Evolutionary conservation across 148 eudicot species (phyloP), one percentile per base, ranked within the genome.

Genomic region (Chenopodium suecicum): DNA sequence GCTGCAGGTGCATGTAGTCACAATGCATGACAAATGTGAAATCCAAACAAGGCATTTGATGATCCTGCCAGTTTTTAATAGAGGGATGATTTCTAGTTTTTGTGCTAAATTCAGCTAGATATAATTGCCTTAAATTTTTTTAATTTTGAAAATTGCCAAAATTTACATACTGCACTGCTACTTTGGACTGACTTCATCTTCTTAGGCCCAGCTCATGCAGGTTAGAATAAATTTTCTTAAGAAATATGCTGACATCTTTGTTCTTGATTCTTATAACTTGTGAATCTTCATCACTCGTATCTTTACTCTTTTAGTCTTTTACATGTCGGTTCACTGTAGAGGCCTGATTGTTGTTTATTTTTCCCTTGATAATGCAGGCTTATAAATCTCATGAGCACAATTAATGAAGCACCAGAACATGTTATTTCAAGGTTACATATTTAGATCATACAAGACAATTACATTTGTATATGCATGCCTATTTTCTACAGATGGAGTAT

Each of bases 401-500:
- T 71, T 34, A 82, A 67, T 70, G 82, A 84, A 73, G 80, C 63
- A 70, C 78, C 75, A 79, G 85, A 80, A 48, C 73, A 75, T 81
- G 46, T 81, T 34, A 56, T 85, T 80, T 83, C 85, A 52, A 91
- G 96, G 98, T 89, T 48, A 50, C 58, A 79, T 78, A 34, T 34
- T 50, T 29, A 54, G 66, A 66, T 34, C 75, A 56, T 20, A 25
- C n/a, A 11, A 23, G 77, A 16, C 20, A 46, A 76, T 62, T 60
- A 70, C 77, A 60, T 32, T n/a, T 63, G 62, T 48, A 23, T 23
- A n/a, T 72, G 10, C 17, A 47, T 46, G 25, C 20, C 34, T 73
- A 81, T 63, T 73, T 20, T 34, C 37, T 58, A 63, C 16, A 2
- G 16, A 56, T 13, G 17, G 56, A 41, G 44, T 41, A 41, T 41